Conservation (phyloP, 176 grass and related monocot genomes). For the Phoenix dactylifera region DNA sequence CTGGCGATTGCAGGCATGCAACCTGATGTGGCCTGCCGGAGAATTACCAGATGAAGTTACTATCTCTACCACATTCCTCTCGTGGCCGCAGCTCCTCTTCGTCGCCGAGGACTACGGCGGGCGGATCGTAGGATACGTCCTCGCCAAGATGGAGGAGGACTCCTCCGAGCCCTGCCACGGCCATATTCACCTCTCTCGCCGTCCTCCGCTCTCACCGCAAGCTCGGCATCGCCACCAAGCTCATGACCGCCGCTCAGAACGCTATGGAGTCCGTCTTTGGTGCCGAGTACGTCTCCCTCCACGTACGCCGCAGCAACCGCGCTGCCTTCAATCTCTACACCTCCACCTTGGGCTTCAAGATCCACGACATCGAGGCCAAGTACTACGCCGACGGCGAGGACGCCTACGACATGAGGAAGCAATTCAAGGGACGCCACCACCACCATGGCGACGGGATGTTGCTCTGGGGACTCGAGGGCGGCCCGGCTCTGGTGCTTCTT, state of each 20-base stretch:
- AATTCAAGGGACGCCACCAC: too few species aligned
- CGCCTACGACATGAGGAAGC: too few species aligned
- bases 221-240: constrained; percentile 90
- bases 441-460: too few species aligned
- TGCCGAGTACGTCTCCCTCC: constrained; percentile 90
- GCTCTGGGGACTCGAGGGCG: too few species aligned
- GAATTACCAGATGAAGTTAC: constrained; percentile 99
- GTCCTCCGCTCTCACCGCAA: constrained; percentile 94
- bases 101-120: constrained; percentile 92
- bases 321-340: constrained; percentile 86
- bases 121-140: constrained; percentile 87
- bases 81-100: constrained; percentile 98
- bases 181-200: constrained; percentile 98
- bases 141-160: constrained; percentile 99
- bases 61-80: constrained; percentile 97
- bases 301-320: constrained; percentile 83
- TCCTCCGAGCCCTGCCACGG: constrained; percentile 94
- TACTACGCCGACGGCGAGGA: constrained; percentile 8
- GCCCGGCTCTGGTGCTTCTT: too few species aligned
- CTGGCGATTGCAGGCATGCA: constrained; percentile 99
- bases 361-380: constrained; percentile 6
- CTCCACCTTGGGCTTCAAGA: constrained; percentile 61
- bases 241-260: constrained; percentile 89
- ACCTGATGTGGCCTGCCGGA: constrained; percentile 98
- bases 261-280: constrained; percentile 94